Conservation (phyloP, 768 basidiomycete species). For the Cystofilobasidium capitatum region DNA sequence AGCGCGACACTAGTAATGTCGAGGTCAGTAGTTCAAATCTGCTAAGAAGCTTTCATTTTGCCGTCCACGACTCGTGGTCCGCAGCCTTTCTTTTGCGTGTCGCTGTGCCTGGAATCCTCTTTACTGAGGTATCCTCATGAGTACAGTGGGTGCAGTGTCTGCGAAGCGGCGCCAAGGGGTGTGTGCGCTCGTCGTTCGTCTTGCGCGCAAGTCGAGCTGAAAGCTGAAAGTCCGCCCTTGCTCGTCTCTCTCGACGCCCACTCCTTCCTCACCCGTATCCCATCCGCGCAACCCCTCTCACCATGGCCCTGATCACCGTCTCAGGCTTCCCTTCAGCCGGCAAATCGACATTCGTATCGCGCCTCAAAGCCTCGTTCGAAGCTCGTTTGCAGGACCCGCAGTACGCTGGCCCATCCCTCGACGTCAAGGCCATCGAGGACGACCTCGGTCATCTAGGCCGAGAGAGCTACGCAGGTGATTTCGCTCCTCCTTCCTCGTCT, state of each 20-base stretch:
- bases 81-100: no score
- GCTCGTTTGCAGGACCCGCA: slow-evolving; percentile 45
- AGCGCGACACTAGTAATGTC: slow-evolving; percentile 24
- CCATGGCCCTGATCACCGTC: slow-evolving; percentile 86
- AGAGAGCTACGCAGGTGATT: slow-evolving; percentile 63
- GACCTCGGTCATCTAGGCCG: slow-evolving; percentile 57
- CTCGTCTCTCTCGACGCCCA: no score
- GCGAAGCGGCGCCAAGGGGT: no score
- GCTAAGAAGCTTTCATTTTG: slow-evolving; percentile 10
- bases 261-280: not conserved
- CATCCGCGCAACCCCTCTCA: not conserved
- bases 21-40: slow-evolving; percentile 22
- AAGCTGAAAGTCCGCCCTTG: no score
- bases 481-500: not conserved
- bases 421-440: slow-evolving; percentile 58
- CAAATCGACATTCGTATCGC: slow-evolving; percentile 62
- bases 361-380: slow-evolving; percentile 56
- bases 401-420: slow-evolving; percentile 50
- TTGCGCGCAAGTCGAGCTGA: no score
- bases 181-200: no score
- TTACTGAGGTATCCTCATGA: no score
- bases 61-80: no score
- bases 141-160: no score
- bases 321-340: slow-evolving; percentile 81
- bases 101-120: no score